Percentiles rank a stretch among this genome's conserved stretches.
Evolutionary conservation across 179 eudicot species (phyloP).

Genomic region (Patellifolia procumbens): DNA sequence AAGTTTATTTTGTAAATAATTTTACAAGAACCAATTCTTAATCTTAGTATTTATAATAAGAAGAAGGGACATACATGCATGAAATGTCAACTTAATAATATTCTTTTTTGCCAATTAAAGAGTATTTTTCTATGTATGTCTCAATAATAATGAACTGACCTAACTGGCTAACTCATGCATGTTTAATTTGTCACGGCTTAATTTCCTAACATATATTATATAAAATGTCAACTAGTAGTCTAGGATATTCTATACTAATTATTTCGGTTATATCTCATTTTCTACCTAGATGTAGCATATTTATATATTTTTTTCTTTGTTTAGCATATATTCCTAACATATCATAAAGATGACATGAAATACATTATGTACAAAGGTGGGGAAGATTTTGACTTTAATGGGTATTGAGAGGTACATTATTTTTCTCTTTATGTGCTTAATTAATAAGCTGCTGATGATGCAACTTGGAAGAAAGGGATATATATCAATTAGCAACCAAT

Average conservation of each 20-base stretch:
- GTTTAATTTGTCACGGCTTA: conserved; percentile 13
- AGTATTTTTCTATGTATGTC: neutral
- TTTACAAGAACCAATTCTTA: neutral
- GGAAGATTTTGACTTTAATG: conserved; percentile 17
- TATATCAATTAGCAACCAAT: neutral
- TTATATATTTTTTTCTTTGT: neutral
- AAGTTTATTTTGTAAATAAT: no score
- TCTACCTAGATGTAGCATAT: neutral
- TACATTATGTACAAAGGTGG: conserved; percentile 12
- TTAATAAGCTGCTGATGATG: conserved; percentile 7
- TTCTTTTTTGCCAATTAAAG: neutral
- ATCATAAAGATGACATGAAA: conserved; percentile 12
- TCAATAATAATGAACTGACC: conserved; percentile 6
- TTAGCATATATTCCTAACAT: conserved; percentile 9
- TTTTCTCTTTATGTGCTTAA: conserved; percentile 1
- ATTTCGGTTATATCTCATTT: neutral
- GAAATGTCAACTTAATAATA: conserved; percentile 14
- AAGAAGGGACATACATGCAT: conserved; percentile 1
- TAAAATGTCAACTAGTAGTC: conserved; percentile 4
- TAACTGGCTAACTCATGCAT: conserved; percentile 17
- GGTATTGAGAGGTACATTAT: neutral
- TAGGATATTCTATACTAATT: neutral
- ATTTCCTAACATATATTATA: neutral
- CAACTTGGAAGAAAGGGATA: conserved; percentile 16
- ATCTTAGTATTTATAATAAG: neutral